A percentile compares a stretch with the other conserved stretches of the same genome.
Conservation (phyloP, 1,139 yeast species). For the Barnettozyma hawaiiensis region DNA sequence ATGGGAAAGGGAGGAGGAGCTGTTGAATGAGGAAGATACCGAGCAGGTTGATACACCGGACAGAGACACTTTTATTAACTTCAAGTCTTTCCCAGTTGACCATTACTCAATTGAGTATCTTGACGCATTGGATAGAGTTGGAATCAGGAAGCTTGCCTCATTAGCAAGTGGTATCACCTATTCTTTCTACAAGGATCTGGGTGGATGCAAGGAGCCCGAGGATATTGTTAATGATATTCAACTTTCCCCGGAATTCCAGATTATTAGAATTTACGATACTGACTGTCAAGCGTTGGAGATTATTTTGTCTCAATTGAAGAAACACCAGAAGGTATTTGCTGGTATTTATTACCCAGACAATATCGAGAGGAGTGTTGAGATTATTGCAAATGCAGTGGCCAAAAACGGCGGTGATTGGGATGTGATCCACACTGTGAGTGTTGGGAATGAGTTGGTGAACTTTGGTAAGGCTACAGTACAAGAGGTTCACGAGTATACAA, state of each 20-base stretch:
- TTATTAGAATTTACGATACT: constrained; percentile 72
- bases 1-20: constrained; percentile 5
- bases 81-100: constrained; percentile 5
- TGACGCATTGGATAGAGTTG: constrained; percentile 13
- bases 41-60: not conserved
- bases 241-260: constrained; percentile 40
- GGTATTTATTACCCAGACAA: constrained; percentile 58
- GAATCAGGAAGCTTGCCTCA: constrained; percentile 25
- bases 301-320: constrained; percentile 52
- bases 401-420: constrained; percentile 57
- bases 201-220: constrained; percentile 60
- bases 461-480: constrained; percentile 51
- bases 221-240: constrained; percentile 55
- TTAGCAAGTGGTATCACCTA: constrained; percentile 62
- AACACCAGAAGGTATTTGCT: constrained; percentile 58
- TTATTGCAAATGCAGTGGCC: constrained; percentile 48
- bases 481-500: constrained; percentile 47
- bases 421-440: constrained; percentile 61
- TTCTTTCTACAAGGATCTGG: constrained; percentile 66
- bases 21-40: not conserved
- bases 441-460: constrained; percentile 78
- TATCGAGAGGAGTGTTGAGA: constrained; percentile 39
- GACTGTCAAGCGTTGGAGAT: constrained; percentile 70
- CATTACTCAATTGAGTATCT: constrained; percentile 8
- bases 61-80: not conserved